Evolutionary conservation across 2,329 filamentous ascomycete genomes (phyloP).

Genomic region (Penicillium sp.): DNA sequence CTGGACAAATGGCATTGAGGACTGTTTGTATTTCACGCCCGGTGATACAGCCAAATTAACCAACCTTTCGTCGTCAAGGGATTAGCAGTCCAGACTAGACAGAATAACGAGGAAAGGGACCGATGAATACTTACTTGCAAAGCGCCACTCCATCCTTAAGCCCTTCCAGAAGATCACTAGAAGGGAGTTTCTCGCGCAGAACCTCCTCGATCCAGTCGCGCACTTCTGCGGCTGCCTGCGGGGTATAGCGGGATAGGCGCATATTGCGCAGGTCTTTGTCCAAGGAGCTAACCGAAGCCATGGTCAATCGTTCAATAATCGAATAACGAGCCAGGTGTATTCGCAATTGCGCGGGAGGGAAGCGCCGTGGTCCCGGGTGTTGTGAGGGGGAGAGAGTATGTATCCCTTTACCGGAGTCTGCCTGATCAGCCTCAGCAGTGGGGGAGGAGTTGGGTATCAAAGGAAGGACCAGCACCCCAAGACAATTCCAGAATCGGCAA

Average conservation of each 20-base stretch:
- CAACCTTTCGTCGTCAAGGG: constrained; percentile 59
- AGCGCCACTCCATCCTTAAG: constrained; percentile 90
- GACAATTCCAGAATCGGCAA: constrained; percentile 1
- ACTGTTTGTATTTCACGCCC: constrained; percentile 86
- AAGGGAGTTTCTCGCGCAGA: constrained; percentile 72
- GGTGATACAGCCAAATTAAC: constrained; percentile 79
- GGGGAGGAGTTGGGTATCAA: constrained; percentile 24
- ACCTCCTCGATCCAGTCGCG: constrained; percentile 83
- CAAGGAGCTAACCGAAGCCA: constrained; percentile 92
- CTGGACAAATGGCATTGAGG: constrained; percentile 95
- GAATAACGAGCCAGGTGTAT: not conserved
- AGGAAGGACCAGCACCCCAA: not conserved
- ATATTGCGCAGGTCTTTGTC: constrained; percentile 95
- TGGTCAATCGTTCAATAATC: constrained; percentile 46
- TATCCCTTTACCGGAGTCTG: constrained; percentile 26
- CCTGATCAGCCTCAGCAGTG: constrained; percentile 25
- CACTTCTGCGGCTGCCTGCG: constrained; percentile 83
- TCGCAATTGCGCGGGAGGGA: not conserved
- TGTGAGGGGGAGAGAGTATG: constrained; percentile 1
- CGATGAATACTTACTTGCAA: constrained; percentile 71
- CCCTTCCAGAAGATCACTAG: constrained; percentile 78
- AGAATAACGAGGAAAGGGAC: not conserved
- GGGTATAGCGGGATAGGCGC: constrained; percentile 91
- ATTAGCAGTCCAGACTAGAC: constrained; percentile 28
- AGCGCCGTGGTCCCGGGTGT: constrained; percentile 2